Evolutionary conservation across 2,329 filamentous ascomycete genomes (phyloP).

Genomic region (Diaporthe citriasiana): DNA sequence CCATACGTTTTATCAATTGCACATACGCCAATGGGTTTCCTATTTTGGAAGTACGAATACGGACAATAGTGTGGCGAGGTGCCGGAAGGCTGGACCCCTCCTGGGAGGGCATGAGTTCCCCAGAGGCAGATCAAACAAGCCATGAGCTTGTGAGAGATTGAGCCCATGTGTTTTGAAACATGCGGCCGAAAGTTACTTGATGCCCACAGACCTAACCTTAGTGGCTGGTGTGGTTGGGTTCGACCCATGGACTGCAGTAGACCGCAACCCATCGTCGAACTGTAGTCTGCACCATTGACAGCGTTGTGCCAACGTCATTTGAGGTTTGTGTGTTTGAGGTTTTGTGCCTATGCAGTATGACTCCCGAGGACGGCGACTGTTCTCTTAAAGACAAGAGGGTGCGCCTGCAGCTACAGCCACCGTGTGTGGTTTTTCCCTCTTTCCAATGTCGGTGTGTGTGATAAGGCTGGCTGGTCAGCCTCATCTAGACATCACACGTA

Average conservation of each 20-base stretch:
- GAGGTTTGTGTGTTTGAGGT: constrained; percentile 11
- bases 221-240: not conserved
- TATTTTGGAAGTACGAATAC: constrained; percentile 1
- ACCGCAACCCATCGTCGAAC: constrained; percentile 3
- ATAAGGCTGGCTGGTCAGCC: constrained; percentile 32
- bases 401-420: not conserved
- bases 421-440: not conserved
- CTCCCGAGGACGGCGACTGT: not conserved
- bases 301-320: constrained; percentile 16
- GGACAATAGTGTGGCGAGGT: constrained; percentile 46
- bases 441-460: constrained; percentile 16
- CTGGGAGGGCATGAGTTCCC: constrained; percentile 7
- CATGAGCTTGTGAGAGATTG: constrained; percentile 25
- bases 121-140: constrained; percentile 1
- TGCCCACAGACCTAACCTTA: constrained; percentile 14
- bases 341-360: not conserved
- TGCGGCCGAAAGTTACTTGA: constrained; percentile 15
- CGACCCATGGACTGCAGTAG: not conserved
- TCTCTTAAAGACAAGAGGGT: constrained; percentile 10
- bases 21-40: not conserved
- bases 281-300: constrained; percentile 1
- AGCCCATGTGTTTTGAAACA: constrained; percentile 33
- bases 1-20: constrained; percentile 18
- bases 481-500: constrained; percentile 27
- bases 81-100: constrained; percentile 6